phyloP scores from a whole-genome alignment of 2,329 filamentous ascomycete genomes.

The Paramyrothecium roridum region DNA sequence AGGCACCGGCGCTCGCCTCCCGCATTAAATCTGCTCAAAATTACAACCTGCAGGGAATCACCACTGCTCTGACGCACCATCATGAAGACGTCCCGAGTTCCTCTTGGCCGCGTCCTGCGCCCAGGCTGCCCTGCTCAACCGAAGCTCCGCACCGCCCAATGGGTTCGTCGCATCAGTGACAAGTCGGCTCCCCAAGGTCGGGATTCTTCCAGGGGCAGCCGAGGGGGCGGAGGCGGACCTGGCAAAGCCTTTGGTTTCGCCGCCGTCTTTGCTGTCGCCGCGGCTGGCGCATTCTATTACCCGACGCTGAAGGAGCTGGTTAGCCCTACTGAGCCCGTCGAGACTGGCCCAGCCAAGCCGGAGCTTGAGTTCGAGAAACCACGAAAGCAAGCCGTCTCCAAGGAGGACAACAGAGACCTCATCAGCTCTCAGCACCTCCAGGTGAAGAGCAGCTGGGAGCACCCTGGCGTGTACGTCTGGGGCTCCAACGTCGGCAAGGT shows the following conservation, averaged over 20 bases:
- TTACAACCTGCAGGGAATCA: neutral
- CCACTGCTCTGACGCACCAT: neutral
- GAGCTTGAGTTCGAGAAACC: constrained; percentile 68
- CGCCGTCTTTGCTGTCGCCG: constrained; percentile 33
- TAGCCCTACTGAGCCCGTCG: constrained; percentile 9
- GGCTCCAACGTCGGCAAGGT: constrained; percentile 83
- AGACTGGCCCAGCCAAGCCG: constrained; percentile 30
- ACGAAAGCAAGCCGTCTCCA: constrained; percentile 52
- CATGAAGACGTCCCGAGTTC: constrained; percentile 27
- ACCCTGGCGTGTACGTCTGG: constrained; percentile 91
- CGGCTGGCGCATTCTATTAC: constrained; percentile 35
- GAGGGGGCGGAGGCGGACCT: constrained; percentile 19
- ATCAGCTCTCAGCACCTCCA: constrained; percentile 86
- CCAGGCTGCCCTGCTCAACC: constrained; percentile 17
- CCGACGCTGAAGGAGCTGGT: constrained; percentile 27
- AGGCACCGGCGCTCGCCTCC: neutral
- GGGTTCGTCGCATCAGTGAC: constrained; percentile 23
- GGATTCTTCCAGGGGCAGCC: constrained; percentile 9
- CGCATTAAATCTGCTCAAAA: neutral
- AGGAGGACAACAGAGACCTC: constrained; percentile 70
- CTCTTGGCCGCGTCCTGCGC: constrained; percentile 21
- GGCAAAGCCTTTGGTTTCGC: constrained; percentile 15
- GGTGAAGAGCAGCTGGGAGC: constrained; percentile 76
- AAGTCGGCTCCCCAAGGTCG: neutral
- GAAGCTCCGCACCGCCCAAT: constrained; percentile 19